Base-by-base conservation (phyloP, 495 filamentous ascomycete genomes). In the Aspergillus indologenus region DNA sequence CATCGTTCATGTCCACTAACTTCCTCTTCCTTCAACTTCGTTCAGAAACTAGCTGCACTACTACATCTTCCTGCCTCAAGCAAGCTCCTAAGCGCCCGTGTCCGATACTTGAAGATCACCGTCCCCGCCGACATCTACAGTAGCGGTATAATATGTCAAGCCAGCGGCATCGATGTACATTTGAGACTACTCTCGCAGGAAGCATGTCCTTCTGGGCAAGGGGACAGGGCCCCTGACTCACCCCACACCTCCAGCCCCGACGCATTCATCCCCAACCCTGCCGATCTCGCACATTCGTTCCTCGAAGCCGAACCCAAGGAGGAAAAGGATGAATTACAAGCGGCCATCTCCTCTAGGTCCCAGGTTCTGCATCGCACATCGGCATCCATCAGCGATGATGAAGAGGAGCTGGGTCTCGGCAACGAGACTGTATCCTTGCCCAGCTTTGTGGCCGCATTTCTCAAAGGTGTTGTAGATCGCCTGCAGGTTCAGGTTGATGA, bases 211-310 rank as follows among this genome's bases (percentile, higher is more conserved):
- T 45, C 45, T 17, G 62, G 57, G 12, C 52, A 59, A 60, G 48
- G 56, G 45, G 45, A 61, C 52, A 51, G n/a, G 12, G 8, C 56
- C 9, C 47, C 40, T 3, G 44, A 9, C 20, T 54, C 64, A 67
- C 15, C 11, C 54, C 18, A 56, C 40, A 9, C 65, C 2, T 59
- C 68, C 7, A 62, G 65, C 40, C 49, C 96, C 12, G 71, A 65
- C 1, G 61, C 68, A 12, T 63, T 66, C 40, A 53, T 96, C 12
- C 90, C 90, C 3, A 90, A 88, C 17, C 84, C 90, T n/a, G 81
- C 87, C 60, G 87, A 93, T 57, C 80, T 98, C 29, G 93, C 93
- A 4, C 81, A 91, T 69, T 95, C 90, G 0, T 97, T 96, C 71
- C 78, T 98, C 15, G 82, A 91, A 61, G 83, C 90, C 1, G 90